Percentiles rank a stretch among this genome's conserved stretches.
phyloP scores from a whole-genome alignment of 2,329 filamentous ascomycete species.

The Xylaria hypoxylon region DNA sequence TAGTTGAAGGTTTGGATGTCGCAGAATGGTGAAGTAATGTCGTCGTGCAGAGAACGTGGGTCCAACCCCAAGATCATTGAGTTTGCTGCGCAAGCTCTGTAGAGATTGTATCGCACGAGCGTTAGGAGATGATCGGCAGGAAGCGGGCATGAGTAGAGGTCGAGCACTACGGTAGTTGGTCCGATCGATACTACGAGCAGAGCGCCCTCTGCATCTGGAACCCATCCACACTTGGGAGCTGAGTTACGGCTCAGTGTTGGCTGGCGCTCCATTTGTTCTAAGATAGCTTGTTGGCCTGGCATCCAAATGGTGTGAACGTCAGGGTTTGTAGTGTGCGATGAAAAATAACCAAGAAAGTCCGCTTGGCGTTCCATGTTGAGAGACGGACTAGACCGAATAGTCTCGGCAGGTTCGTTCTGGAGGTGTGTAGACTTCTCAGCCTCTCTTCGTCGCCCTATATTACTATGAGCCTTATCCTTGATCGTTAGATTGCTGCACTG shows the following conservation, averaged over 20 bases:
- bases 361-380: not conserved
- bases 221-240: not conserved
- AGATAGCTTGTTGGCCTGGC: not conserved
- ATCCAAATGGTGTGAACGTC: not conserved
- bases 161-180: slow-evolving; percentile 13
- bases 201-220: not conserved
- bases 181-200: slow-evolving; percentile 6
- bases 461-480: not conserved
- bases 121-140: slow-evolving; percentile 22
- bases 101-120: slow-evolving; percentile 22
- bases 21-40: slow-evolving; percentile 22
- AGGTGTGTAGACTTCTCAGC: not conserved
- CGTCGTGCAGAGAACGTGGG: slow-evolving; percentile 19
- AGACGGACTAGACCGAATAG: not conserved
- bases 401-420: not conserved
- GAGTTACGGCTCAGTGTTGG: not conserved
- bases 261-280: not conserved
- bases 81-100: slow-evolving; percentile 24
- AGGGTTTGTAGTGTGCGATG: not conserved
- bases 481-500: not conserved
- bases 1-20: not conserved
- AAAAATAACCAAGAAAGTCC: not conserved
- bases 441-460: slow-evolving; percentile 12
- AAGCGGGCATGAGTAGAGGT: slow-evolving; percentile 15
- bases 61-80: slow-evolving; percentile 14